These are phyloP conservation scores for Amanita subjunquillea DNA, from an alignment of 768 basidiomycete species.

Conservation along the genomic window DNA sequence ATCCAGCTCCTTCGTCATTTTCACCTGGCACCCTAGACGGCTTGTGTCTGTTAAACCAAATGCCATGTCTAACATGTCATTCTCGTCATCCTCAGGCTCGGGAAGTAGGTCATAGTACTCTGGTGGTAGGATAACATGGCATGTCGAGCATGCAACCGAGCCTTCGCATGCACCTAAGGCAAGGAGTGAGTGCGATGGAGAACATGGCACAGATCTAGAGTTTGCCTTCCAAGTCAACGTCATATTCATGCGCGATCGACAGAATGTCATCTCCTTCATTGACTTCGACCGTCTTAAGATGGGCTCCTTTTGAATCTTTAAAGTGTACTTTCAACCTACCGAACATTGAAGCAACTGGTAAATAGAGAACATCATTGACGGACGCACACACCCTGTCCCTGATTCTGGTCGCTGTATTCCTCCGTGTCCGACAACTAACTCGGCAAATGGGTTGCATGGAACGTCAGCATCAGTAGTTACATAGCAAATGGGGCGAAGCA, in stretches of 20 bases:
- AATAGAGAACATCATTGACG: neutral
- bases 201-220: conserved; percentile 4
- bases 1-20: conserved; percentile 72
- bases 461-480: neutral
- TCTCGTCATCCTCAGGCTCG: conserved; percentile 96
- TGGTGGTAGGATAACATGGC: conserved; percentile 80
- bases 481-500: neutral
- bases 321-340: conserved; percentile 85
- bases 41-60: conserved; percentile 96
- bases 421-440: conserved; percentile 9
- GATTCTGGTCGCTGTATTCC: conserved; percentile 16
- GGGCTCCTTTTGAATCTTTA: conserved; percentile 75
- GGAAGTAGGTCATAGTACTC: conserved; percentile 81
- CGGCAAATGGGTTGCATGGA: neutral
- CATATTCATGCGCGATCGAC: conserved; percentile 87
- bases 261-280: conserved; percentile 93
- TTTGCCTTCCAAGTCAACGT: conserved; percentile 91
- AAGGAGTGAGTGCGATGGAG: neutral
- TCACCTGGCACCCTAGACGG: conserved; percentile 66
- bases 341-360: neutral
- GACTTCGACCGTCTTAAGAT: conserved; percentile 82
- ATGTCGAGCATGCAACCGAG: conserved; percentile 94
- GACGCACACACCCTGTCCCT: conserved; percentile 18
- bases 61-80: conserved; percentile 97
- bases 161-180: conserved; percentile 88